Base-by-base conservation (phyloP, 1,284 basidiomycete genomes). In the Rhodotorula sp. region DNA sequence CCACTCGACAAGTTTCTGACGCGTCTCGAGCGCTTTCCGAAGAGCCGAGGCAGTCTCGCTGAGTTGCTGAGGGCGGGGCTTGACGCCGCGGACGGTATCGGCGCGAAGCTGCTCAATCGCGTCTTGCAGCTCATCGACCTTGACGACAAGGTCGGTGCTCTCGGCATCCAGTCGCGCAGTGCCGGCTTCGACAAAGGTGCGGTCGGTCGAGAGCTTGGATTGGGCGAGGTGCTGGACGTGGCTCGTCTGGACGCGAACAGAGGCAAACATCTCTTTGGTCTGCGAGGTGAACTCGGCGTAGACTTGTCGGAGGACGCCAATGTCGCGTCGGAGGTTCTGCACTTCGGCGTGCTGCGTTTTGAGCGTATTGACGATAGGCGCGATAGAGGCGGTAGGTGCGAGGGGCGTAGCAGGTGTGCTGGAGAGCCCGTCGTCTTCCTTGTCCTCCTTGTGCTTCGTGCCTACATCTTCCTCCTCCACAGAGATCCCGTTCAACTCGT, bases 271-370 rank as follows among this genome's bases (percentile, higher is more conserved):
- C 20, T 89, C 88, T 80, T 95, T 94, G 47, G 94, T 94, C 78
- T 91, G 87, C 73, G 86, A 87, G 83, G 92, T 89, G 78, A 97
- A 97, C 76, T 96, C 93, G 37, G 88, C 87, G 80, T 99, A 97
- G 51, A 97, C 83, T 81, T 99, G 95, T 1, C 93, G 87, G 86
- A 97, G 90, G 76, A 94, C 86, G 0, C 91, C 94, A 11, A 99
- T 84, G 78, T 99, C 95, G 4, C 94, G 87, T 11, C 96, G 89
- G 26, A 99, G 84, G 76, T 90, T 90, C 80, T 94, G 92, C 20
- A 98, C 89, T 78, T 96, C 94, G 78, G 95, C 91, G 78, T 95
- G 94, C 77, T 98, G 94, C 2, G 87, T 88, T 79, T 90, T 90
- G 70, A 98, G 85, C 76, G 96, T 91, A 4, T 83, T 81, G n/a